Conservation (phyloP, 2,329 filamentous ascomycete species). For the Verticillium zaregamsianum region DNA sequence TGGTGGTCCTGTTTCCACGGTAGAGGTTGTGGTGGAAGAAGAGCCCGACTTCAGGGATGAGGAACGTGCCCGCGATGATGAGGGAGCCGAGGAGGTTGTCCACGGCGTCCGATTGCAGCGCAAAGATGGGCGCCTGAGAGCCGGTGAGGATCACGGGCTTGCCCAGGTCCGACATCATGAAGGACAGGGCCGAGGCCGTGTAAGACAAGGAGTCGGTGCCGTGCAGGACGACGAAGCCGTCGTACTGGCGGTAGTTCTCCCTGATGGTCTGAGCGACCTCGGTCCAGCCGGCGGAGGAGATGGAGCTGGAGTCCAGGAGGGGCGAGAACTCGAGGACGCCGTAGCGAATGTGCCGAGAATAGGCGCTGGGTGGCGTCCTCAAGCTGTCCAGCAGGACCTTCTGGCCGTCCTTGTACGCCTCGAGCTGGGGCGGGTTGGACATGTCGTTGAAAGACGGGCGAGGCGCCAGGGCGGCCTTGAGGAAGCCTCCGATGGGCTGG, state of each 20-base stretch:
- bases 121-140: slow-evolving; percentile 80
- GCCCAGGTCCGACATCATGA: slow-evolving; percentile 87
- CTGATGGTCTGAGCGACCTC: slow-evolving; percentile 76
- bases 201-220: slow-evolving; percentile 89
- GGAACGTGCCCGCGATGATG: slow-evolving; percentile 87
- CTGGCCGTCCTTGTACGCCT: slow-evolving; percentile 46
- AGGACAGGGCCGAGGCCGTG: slow-evolving; percentile 84
- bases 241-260: slow-evolving; percentile 83
- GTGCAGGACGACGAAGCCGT: slow-evolving; percentile 87
- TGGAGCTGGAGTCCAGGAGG: slow-evolving; percentile 84
- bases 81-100: slow-evolving; percentile 86
- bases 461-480: slow-evolving; percentile 77
- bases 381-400: slow-evolving; percentile 59
- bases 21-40: slow-evolving; percentile 93
- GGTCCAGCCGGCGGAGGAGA: slow-evolving; percentile 81
- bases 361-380: slow-evolving; percentile 74
- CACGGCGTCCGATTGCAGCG: slow-evolving; percentile 85
- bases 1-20: slow-evolving; percentile 82
- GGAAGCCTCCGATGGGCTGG: slow-evolving; percentile 74
- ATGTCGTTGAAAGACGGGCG: slow-evolving; percentile 83
- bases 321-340: slow-evolving; percentile 80
- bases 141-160: slow-evolving; percentile 88
- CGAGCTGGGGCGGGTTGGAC: slow-evolving; percentile 51
- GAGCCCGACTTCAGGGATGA: slow-evolving; percentile 87
- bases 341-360: slow-evolving; percentile 78